Evolutionary conservation across 164 flowering plant species (phyloP).

Genomic region (Paratinospora sagittata): DNA sequence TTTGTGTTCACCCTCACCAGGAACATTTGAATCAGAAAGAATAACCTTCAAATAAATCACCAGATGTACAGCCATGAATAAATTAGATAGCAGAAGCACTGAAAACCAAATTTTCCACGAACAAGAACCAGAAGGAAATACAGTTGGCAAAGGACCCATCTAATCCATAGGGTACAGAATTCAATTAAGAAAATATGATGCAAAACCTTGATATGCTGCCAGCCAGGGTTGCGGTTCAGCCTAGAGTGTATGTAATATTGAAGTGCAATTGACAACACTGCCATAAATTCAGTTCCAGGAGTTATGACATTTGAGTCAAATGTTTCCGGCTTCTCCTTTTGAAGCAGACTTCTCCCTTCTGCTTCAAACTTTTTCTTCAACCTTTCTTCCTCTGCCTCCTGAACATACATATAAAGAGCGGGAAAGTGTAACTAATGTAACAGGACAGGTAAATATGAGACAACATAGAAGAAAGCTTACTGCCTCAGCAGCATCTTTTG

Average conservation of each 20-base stretch:
- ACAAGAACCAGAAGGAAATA: constrained; percentile 40
- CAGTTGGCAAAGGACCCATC: constrained; percentile 43
- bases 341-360: constrained; percentile 37
- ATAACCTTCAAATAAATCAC: constrained; percentile 93
- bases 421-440: not conserved
- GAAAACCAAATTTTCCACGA: constrained; percentile 34
- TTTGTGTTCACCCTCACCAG: constrained; percentile 98
- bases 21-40: constrained; percentile 91
- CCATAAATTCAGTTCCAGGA: constrained; percentile 93
- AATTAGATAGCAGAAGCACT: constrained; percentile 45
- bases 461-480: constrained; percentile 33
- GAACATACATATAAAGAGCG: constrained; percentile 11
- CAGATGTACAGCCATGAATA: constrained; percentile 58
- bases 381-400: constrained; percentile 87
- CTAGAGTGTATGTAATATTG: constrained; percentile 73
- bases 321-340: constrained; percentile 66
- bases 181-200: constrained; percentile 8
- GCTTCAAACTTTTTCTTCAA: constrained; percentile 61
- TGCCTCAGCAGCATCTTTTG: constrained; percentile 91
- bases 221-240: constrained; percentile 59
- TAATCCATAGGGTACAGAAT: constrained; percentile 20
- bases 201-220: constrained; percentile 67
- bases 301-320: constrained; percentile 89
- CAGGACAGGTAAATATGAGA: not conserved
- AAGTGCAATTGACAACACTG: constrained; percentile 73